These are phyloP conservation scores for bread wheat (Triticum aestivum) DNA, from an alignment of 176 grass and related monocot genomes.

Conservation along the genomic window IWGSC_CS_RefSeq_v2.1 NC_057798.1:589597531-589598030, in stretches of 20 bases:
- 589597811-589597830: slow-evolving; percentile 16
- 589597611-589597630: background rate
- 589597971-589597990: background rate
- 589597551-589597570: slow-evolving; percentile 27
- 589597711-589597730: slow-evolving; percentile 31
- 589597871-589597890: slow-evolving; percentile 13
- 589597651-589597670: slow-evolving; percentile 20
- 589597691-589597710: slow-evolving; percentile 50
- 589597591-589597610: background rate
- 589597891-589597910: background rate
- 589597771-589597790: background rate
- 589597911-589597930: background rate
- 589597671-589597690: slow-evolving; percentile 25
- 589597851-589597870: background rate
- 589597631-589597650: background rate
- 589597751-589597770: background rate
- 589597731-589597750: slow-evolving; percentile 29
- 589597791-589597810: slow-evolving; percentile 8
- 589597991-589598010: background rate
- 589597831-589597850: slow-evolving; percentile 15
- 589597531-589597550: background rate
- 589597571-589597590: background rate
- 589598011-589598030: background rate
- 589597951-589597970: background rate
- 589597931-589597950: background rate